A percentile compares a stretch with the other conserved stretches of the same genome.
These are phyloP conservation scores for Geranium brycei DNA, from an alignment of 345 rosid genomes.

Conservation along the genomic window DNA sequence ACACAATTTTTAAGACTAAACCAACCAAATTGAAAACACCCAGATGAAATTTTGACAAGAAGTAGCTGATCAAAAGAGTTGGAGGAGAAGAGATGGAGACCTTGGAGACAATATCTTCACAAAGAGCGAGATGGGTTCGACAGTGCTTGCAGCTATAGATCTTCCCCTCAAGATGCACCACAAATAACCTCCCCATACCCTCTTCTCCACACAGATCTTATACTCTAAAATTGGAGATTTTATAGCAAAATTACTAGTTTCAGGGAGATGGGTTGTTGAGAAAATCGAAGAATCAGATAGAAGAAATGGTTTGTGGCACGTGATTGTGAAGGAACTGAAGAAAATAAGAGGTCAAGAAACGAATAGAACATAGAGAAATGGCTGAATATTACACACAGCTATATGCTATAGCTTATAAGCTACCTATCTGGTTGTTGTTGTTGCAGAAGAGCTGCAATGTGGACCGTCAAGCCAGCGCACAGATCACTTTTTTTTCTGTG, in stretches of 20 bases:
- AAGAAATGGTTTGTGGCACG: no score
- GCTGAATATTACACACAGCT: no score
- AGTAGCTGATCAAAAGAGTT: neutral
- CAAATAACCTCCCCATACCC: neutral
- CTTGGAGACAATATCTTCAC: neutral
- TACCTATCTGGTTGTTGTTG: no score
- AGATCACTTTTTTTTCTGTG: no score
- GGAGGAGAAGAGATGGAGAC: neutral
- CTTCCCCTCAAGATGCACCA: neutral
- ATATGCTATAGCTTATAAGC: no score
- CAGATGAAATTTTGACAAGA: neutral
- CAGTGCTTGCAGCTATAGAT: neutral
- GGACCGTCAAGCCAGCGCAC: no score
- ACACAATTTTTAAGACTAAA: no score
- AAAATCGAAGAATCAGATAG: neutral
- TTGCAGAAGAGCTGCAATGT: no score
- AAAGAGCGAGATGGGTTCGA: neutral
- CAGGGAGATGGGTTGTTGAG: neutral
- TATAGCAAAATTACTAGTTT: neutral
- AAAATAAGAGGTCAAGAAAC: no score
- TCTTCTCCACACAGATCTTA: neutral
- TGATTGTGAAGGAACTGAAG: no score
- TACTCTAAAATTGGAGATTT: no score
- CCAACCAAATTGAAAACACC: neutral
- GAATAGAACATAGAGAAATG: no score